Conservation (phyloP, 345 rosid species). For the Acer yangbiense region DNA sequence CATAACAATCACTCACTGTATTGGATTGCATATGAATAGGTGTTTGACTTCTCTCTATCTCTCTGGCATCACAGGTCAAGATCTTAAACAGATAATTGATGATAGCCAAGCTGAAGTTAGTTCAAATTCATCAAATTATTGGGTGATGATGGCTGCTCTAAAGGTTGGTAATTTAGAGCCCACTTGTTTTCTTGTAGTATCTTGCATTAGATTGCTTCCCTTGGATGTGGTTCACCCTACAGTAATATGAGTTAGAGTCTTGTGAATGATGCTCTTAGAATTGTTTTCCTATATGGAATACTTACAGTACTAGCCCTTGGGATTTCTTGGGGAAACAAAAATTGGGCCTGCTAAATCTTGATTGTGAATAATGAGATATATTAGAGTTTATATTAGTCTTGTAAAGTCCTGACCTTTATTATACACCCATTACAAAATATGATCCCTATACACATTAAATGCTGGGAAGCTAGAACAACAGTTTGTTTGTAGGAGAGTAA, state of each 20-base stretch:
- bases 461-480: conserved; percentile 1
- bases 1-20: not conserved
- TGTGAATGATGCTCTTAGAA: not conserved
- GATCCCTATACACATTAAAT: not conserved
- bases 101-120: conserved; percentile 69
- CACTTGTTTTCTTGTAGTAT: conserved; percentile 11
- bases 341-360: not conserved
- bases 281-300: not conserved
- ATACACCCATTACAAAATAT: not conserved
- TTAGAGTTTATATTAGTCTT: not conserved
- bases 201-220: not conserved
- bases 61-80: conserved; percentile 50
- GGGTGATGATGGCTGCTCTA: conserved; percentile 98
- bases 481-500: not conserved
- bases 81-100: conserved; percentile 54
- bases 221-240: not conserved
- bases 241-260: not conserved
- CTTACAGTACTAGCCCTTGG: not conserved
- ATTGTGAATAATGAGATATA: not conserved
- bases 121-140: conserved; percentile 77
- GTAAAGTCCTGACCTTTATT: not conserved
- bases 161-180: conserved; percentile 59
- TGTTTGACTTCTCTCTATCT: not conserved
- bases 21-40: conserved; percentile 8
- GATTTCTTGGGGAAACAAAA: not conserved